A percentile compares a stretch with the other conserved stretches of the same genome.
phyloP scores from a whole-genome alignment of 306 rosid genomes.

The Sphenostylis stenocarpa region DNA sequence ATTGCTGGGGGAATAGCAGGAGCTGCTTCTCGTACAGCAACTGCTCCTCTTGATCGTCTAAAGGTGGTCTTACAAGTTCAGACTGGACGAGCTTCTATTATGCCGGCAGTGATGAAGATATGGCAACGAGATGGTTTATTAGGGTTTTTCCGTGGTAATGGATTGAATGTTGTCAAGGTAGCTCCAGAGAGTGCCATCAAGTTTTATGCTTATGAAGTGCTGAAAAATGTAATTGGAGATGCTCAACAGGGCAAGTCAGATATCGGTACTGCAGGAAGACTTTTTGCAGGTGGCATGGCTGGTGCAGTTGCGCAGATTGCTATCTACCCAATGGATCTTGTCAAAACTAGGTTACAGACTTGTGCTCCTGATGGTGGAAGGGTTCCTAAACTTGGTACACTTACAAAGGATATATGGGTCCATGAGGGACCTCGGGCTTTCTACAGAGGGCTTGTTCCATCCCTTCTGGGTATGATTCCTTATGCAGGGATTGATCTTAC shows the following conservation, averaged over 20 bases:
- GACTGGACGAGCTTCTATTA: slow-evolving; percentile 48
- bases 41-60: slow-evolving; percentile 63
- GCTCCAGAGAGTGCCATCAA: slow-evolving; percentile 61
- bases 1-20: slow-evolving; percentile 61
- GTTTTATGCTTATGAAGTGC: slow-evolving; percentile 53
- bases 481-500: slow-evolving; percentile 67
- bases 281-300: slow-evolving; percentile 58
- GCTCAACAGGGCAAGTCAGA: slow-evolving; percentile 36
- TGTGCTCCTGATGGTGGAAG: slow-evolving; percentile 50
- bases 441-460: slow-evolving; percentile 55
- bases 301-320: slow-evolving; percentile 57
- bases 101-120: slow-evolving; percentile 54
- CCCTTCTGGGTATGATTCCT: slow-evolving; percentile 61
- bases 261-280: slow-evolving; percentile 49
- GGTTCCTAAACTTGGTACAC: slow-evolving; percentile 43
- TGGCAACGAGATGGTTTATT: slow-evolving; percentile 52
- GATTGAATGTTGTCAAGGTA: slow-evolving; percentile 59
- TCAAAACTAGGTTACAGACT: slow-evolving; percentile 60
- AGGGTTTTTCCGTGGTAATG: slow-evolving; percentile 61
- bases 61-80: slow-evolving; percentile 55
- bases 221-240: slow-evolving; percentile 46
- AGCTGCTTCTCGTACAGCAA: slow-evolving; percentile 62
- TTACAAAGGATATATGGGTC: slow-evolving; percentile 57
- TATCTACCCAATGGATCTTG: slow-evolving; percentile 53
- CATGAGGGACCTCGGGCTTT: slow-evolving; percentile 62